Conservation (phyloP, 345 rosid species). For the Laguncularia racemosa region DNA sequence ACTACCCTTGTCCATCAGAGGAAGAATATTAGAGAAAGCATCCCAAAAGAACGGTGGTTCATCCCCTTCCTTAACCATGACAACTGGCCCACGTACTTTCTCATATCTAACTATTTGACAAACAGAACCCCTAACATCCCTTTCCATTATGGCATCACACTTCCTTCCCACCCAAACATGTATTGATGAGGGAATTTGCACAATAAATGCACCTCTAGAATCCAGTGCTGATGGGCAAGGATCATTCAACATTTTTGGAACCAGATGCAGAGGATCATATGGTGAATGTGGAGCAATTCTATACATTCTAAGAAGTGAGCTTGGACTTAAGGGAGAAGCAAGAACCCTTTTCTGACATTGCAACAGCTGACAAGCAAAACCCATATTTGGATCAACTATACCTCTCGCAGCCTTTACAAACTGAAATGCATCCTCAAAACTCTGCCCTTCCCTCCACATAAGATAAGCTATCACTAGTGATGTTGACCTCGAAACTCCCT, state of each 20-base stretch:
- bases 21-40: slow-evolving; percentile 65
- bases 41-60: slow-evolving; percentile 87
- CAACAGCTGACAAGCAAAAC: slow-evolving; percentile 95
- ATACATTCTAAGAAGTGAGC: slow-evolving; percentile 86
- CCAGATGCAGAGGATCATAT: slow-evolving; percentile 97
- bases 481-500: slow-evolving; percentile 97
- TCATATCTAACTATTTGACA: slow-evolving; percentile 95
- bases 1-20: slow-evolving; percentile 59
- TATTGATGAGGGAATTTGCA: slow-evolving; percentile 77
- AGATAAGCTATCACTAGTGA: slow-evolving; percentile 95
- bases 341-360: slow-evolving; percentile 99
- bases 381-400: slow-evolving; percentile 99
- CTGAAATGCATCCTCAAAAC: slow-evolving; percentile 97
- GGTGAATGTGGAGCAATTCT: slow-evolving; percentile 94
- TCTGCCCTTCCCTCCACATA: slow-evolving; percentile 99
- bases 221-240: slow-evolving; percentile 76
- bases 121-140: slow-evolving; percentile 93
- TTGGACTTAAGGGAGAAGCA: slow-evolving; percentile 95
- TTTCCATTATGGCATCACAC: slow-evolving; percentile 85
- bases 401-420: slow-evolving; percentile 95
- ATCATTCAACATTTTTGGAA: slow-evolving; percentile 85
- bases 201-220: slow-evolving; percentile 95
- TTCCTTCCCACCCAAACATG: slow-evolving; percentile 90
- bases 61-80: slow-evolving; percentile 75
- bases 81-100: slow-evolving; percentile 66